Base-by-base conservation (phyloP, 108 stramenopile species). In the Tribonema minus region DNA sequence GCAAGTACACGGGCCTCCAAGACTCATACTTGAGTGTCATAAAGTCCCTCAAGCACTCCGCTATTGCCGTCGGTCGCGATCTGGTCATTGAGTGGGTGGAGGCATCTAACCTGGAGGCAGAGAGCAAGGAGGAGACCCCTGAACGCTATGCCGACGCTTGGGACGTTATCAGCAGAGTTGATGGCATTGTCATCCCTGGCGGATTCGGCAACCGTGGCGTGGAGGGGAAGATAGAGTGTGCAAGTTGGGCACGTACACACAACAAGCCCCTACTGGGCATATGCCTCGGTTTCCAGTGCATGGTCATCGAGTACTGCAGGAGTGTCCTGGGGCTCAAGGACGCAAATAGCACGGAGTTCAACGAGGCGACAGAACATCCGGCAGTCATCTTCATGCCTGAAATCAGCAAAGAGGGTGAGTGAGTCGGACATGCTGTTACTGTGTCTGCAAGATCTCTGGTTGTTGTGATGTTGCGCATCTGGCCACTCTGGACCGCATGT, bases 341-440 rank as follows among this genome's bases (percentile, higher is more conserved):
- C 26, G 80, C 80, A n/a, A 81, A 96, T 81, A 93, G 92, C 35
- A 87, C 93, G 37, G 98, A 99, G 88, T 95, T 96, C 70, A 92
- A 95, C 66, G 92, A 93, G 79, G 70, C 82, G 3, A 74, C 25
- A 25, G 28, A 38, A 36, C 33, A 69, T 31, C 92, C 90, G 23
- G 93, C 93, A 32, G 91, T 98, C 37, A 80, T 99, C 70, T 96
- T 96, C 90, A 99, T 99, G 98, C 98, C 96, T 1, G 98, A 99
- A 81, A 91, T 95, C 72, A 93, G 96, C 88, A 91, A 88, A 64
- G 85, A 87, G 58, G 33, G 69, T 34, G 29, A 70, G 69, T 30
- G 69, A 26, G 33, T n/a, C 15, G 9, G 46, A 15, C 15, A 15
- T 9, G 9, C 15, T 54, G 46, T 54, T 9, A 15, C 15, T 54